Evolutionary conservation across 306 rosid species (phyloP).

Genomic region (Trifolium fragiferum): DNA sequence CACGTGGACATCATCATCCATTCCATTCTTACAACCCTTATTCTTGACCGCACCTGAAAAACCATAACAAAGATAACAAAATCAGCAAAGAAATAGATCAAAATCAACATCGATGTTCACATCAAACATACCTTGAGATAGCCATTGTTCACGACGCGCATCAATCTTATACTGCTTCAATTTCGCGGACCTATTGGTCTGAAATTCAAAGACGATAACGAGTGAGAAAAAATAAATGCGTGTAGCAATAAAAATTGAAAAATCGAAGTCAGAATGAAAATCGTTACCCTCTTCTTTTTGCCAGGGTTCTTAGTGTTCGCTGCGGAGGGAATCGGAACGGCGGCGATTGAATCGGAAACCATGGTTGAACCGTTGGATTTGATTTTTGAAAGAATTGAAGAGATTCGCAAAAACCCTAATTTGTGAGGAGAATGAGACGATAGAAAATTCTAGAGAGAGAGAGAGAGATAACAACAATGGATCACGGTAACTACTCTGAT

Average conservation of each 20-base stretch:
- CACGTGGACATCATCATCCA: slow-evolving; percentile 45
- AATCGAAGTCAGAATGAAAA: slow-evolving; percentile 2
- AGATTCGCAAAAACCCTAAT: slow-evolving; percentile 67
- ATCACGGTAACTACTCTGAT: slow-evolving; percentile 82
- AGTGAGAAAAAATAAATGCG: not conserved
- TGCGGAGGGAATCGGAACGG: slow-evolving; percentile 68
- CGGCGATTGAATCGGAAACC: slow-evolving; percentile 80
- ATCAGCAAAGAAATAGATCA: slow-evolving; percentile 17
- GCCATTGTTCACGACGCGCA: slow-evolving; percentile 99
- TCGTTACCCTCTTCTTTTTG: slow-evolving; percentile 90
- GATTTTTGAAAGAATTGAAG: slow-evolving; percentile 38
- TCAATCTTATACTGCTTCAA: slow-evolving; percentile 96
- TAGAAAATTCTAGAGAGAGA: slow-evolving; percentile 49
- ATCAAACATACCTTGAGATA: slow-evolving; percentile 69
- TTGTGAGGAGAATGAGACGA: slow-evolving; percentile 36
- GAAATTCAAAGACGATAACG: slow-evolving; percentile 31
- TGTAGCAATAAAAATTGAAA: not conserved
- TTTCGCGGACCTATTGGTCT: slow-evolving; percentile 92
- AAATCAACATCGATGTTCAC: not conserved
- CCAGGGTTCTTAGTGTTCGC: slow-evolving; percentile 70
- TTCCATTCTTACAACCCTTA: slow-evolving; percentile 67
- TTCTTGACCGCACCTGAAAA: slow-evolving; percentile 67
- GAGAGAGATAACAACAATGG: slow-evolving; percentile 50
- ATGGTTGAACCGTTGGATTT: slow-evolving; percentile 54
- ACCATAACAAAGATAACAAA: slow-evolving; percentile 14